A percentile compares a stretch with the other conserved stretches of the same genome.
Evolutionary conservation across 495 filamentous ascomycete genomes (phyloP).

Genomic region (Mytilinidion resinicola): DNA sequence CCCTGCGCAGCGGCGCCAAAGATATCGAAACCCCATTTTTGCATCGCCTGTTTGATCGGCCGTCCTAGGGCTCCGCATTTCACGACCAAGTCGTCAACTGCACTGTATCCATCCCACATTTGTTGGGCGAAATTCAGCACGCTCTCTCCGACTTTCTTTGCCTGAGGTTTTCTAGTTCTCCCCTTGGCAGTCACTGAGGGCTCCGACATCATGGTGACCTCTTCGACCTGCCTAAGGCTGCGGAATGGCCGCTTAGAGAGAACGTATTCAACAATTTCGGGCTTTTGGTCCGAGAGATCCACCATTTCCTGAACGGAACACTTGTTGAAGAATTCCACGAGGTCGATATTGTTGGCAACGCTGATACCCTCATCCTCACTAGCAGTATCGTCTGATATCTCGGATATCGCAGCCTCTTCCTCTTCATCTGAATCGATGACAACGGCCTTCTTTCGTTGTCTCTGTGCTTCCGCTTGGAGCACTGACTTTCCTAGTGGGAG

Average conservation of each 20-base stretch:
- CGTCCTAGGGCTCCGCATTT: slow-evolving; percentile 65
- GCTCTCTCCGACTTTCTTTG: slow-evolving; percentile 58
- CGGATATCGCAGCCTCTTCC: slow-evolving; percentile 49
- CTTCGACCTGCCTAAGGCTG: slow-evolving; percentile 55
- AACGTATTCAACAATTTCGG: slow-evolving; percentile 59
- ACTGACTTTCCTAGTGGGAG: no score
- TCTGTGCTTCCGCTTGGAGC: background rate
- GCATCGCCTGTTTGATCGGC: slow-evolving; percentile 61
- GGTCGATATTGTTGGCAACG: slow-evolving; percentile 43
- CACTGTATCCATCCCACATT: slow-evolving; percentile 68
- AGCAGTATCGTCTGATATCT: slow-evolving; percentile 36
- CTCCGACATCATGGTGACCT: slow-evolving; percentile 46
- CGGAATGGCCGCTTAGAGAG: slow-evolving; percentile 63
- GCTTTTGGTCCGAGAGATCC: slow-evolving; percentile 67
- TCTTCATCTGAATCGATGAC: slow-evolving; percentile 39
- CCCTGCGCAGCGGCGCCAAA: slow-evolving; percentile 57
- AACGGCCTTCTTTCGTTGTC: background rate
- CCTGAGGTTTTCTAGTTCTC: slow-evolving; percentile 36
- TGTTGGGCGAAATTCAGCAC: slow-evolving; percentile 65
- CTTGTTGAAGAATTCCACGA: slow-evolving; percentile 78
- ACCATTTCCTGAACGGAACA: slow-evolving; percentile 65
- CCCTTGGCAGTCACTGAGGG: slow-evolving; percentile 46
- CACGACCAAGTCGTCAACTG: slow-evolving; percentile 70
- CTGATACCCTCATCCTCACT: slow-evolving; percentile 32
- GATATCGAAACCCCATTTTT: slow-evolving; percentile 70